phyloP scores from a whole-genome alignment of 164 flowering plant species.

The Nymphaea thermarum region DNA sequence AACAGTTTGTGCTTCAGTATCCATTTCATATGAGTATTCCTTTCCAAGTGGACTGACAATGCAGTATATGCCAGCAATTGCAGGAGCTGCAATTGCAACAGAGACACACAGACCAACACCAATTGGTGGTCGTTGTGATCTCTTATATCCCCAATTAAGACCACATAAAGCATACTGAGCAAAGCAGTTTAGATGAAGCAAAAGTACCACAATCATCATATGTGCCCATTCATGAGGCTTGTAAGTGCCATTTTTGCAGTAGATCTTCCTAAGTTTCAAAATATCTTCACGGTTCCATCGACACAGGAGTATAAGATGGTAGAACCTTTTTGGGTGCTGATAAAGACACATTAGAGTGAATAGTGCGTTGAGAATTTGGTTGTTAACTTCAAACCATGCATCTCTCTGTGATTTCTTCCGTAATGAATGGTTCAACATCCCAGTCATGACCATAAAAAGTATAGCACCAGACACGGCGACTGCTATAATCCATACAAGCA shows the following conservation, averaged over 20 bases:
- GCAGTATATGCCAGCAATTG: conserved; percentile 66
- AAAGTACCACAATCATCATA: conserved; percentile 72
- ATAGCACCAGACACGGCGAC: conserved; percentile 84
- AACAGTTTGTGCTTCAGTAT: conserved; percentile 37
- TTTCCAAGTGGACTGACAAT: conserved; percentile 74
- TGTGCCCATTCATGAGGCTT: conserved; percentile 92
- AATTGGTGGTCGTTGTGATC: conserved; percentile 79
- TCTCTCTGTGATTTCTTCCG: conserved; percentile 57
- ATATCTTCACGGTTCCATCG: conserved; percentile 71
- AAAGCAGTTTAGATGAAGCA: conserved; percentile 79
- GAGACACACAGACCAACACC: conserved; percentile 68
- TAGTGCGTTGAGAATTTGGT: conserved; percentile 86
- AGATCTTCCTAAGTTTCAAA: conserved; percentile 48
- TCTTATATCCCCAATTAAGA: conserved; percentile 67
- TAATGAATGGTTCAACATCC: conserved; percentile 55
- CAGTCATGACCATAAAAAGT: conserved; percentile 80
- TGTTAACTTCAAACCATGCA: conserved; percentile 87
- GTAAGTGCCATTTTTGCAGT: conserved; percentile 83
- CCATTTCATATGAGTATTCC: conserved; percentile 45
- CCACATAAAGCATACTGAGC: conserved; percentile 80
- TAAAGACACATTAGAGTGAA: conserved; percentile 92
- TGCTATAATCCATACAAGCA: conserved; percentile 53
- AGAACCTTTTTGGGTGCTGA: conserved; percentile 73
- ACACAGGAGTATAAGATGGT: conserved; percentile 62
- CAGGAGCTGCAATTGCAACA: conserved; percentile 77